Evolutionary conservation across 164 flowering plant species (phyloP).

Genomic region (Umbellularia californica): DNA sequence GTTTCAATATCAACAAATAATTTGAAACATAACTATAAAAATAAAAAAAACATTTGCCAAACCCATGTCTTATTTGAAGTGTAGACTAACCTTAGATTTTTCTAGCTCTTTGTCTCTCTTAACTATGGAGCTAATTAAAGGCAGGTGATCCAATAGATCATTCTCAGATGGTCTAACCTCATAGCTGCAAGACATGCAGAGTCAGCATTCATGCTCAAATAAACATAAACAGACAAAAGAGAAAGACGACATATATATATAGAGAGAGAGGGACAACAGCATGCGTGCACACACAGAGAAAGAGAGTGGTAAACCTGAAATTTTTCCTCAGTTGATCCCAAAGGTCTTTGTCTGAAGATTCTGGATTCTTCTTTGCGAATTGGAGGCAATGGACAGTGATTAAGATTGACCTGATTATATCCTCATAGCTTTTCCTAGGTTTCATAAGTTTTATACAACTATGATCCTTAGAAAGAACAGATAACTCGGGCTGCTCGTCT

Average conservation of each 20-base stretch:
- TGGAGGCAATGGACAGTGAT: conserved; percentile 56
- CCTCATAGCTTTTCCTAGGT: conserved; percentile 63
- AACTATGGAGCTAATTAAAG: conserved; percentile 35
- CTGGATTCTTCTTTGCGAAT: conserved; percentile 42
- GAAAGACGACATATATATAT: background rate
- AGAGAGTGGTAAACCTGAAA: conserved; percentile 41
- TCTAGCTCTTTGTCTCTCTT: conserved; percentile 33
- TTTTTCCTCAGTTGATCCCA: conserved; percentile 58
- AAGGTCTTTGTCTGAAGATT: conserved; percentile 35
- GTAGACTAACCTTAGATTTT: conserved; percentile 36
- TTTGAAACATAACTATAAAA: background rate
- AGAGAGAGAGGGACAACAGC: too few relatives aligned
- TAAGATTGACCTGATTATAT: conserved; percentile 44
- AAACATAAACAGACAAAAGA: background rate
- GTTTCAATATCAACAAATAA: background rate
- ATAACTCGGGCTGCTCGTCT: conserved; percentile 44
- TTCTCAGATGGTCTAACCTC: conserved; percentile 41
- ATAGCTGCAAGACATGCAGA: conserved; percentile 30
- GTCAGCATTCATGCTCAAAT: background rate
- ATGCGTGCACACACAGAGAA: too few relatives aligned
- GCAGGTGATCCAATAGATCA: conserved; percentile 39
- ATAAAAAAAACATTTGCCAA: background rate
- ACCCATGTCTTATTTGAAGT: background rate
- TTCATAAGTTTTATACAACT: conserved; percentile 65
- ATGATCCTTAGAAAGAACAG: conserved; percentile 50